These are phyloP conservation scores for Cladobotryum protrusum DNA, from an alignment of 2,329 filamentous ascomycete genomes.

Conservation along the genomic window DNA sequence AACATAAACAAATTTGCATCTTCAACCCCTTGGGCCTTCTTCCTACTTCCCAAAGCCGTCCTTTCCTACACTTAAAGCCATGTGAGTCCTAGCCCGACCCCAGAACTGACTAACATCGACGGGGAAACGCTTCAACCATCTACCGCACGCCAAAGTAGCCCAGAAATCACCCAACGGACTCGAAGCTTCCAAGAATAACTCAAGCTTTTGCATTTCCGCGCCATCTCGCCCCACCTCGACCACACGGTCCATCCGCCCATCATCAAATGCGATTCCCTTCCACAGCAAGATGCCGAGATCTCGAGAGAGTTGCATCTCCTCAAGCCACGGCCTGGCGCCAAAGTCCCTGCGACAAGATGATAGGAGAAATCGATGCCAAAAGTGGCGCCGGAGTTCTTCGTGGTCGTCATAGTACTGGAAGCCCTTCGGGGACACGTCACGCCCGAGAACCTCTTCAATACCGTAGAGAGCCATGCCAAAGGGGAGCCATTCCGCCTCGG, in stretches of 20 bases:
- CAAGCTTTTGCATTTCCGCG: slow-evolving; percentile 47
- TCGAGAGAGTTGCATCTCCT: slow-evolving; percentile 24
- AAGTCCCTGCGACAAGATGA: slow-evolving; percentile 2
- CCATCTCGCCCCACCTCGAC: slow-evolving; percentile 46
- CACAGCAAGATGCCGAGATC: slow-evolving; percentile 53
- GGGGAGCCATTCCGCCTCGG: slow-evolving; percentile 54
- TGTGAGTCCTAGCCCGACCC: not conserved
- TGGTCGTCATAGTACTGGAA: slow-evolving; percentile 42
- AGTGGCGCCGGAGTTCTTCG: slow-evolving; percentile 35
- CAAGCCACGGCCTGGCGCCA: not conserved
- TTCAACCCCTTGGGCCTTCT: too few relatives aligned
- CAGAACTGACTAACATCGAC: not conserved
- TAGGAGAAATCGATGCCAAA: slow-evolving; percentile 41
- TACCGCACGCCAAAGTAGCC: not conserved
- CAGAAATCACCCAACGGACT: not conserved
- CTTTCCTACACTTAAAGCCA: too few relatives aligned
- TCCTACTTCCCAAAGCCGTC: too few relatives aligned
- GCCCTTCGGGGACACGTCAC: slow-evolving; percentile 26
- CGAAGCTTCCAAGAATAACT: slow-evolving; percentile 20
- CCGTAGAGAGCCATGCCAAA: slow-evolving; percentile 56
- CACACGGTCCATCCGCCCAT: slow-evolving; percentile 51
- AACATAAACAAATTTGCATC: too few relatives aligned
- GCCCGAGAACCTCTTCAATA: slow-evolving; percentile 53
- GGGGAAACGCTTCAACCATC: not conserved
- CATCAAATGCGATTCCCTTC: slow-evolving; percentile 59